A percentile compares a stretch with the other conserved stretches of the same genome.
These are phyloP conservation scores for Cryptosporidium meleagridis DNA, from an alignment of 169 alveolate genomes.

Conservation along the genomic window DNA sequence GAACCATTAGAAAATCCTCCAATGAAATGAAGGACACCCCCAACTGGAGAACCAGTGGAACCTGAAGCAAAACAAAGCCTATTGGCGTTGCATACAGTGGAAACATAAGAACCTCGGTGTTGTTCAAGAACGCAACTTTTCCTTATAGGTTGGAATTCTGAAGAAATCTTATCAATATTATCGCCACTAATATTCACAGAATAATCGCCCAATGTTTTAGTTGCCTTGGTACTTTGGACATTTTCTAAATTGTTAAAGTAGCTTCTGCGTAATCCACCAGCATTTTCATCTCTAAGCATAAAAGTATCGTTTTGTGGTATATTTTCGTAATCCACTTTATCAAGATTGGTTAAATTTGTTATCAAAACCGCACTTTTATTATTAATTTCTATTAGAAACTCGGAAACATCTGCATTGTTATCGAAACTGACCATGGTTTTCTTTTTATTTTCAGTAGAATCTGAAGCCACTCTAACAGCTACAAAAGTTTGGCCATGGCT, in stretches of 20 bases:
- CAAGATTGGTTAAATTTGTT: constrained; percentile 31
- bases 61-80: constrained; percentile 54
- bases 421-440: constrained; percentile 14
- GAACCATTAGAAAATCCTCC: constrained; percentile 14
- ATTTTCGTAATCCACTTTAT: constrained; percentile 7
- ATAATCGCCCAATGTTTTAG: neutral
- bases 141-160: constrained; percentile 20
- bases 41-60: constrained; percentile 44
- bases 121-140: constrained; percentile 45
- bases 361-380: neutral
- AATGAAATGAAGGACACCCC: constrained; percentile 33
- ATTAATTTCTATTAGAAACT: neutral
- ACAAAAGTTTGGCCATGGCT: constrained; percentile 28
- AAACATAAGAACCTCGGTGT: constrained; percentile 59
- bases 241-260: constrained; percentile 21
- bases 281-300: constrained; percentile 4
- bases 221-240: neutral
- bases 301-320: neutral
- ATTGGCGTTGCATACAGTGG: constrained; percentile 23
- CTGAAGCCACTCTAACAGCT: constrained; percentile 22
- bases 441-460: neutral
- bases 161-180: constrained; percentile 9
- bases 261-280: constrained; percentile 34
- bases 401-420: constrained; percentile 25
- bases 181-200: constrained; percentile 15